Evolutionary conservation across 2,329 filamentous ascomycete species (phyloP).

Genomic region (Neofusicoccum parvum): DNA sequence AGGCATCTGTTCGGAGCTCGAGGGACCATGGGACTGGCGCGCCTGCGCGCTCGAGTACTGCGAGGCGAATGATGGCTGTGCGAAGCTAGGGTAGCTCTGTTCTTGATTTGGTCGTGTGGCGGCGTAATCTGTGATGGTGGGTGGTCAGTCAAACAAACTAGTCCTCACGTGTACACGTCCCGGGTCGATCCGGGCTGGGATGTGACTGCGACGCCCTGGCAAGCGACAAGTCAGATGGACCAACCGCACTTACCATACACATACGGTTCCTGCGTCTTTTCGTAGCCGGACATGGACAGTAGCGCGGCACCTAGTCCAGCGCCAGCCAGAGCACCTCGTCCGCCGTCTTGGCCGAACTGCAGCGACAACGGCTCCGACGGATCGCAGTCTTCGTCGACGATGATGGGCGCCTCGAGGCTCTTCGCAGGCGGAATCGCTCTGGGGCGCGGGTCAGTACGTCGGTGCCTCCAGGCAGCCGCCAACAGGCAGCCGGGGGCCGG

Average conservation of each 20-base stretch:
- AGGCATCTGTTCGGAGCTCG: conserved; percentile 45
- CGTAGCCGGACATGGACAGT: conserved; percentile 80
- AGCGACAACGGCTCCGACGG: conserved; percentile 29
- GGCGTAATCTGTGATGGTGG: conserved; percentile 57
- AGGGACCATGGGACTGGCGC: conserved; percentile 52
- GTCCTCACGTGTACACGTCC: conserved; percentile 40
- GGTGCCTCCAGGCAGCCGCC: conserved; percentile 1
- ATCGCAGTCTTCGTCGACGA: conserved; percentile 31
- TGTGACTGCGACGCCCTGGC: conserved; percentile 31
- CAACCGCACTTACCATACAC: conserved; percentile 72
- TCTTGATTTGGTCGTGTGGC: conserved; percentile 63
- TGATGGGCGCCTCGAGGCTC: conserved; percentile 31
- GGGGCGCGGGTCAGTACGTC: background rate
- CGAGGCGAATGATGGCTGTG: conserved; percentile 52
- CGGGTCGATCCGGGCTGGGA: conserved; percentile 38
- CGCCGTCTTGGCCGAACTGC: conserved; percentile 36
- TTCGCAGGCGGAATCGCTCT: conserved; percentile 34
- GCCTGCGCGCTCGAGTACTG: conserved; percentile 54
- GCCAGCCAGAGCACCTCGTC: conserved; percentile 55
- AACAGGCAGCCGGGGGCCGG: background rate
- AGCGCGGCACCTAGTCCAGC: conserved; percentile 46
- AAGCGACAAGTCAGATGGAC: conserved; percentile 41
- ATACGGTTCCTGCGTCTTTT: conserved; percentile 73
- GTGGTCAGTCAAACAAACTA: conserved; percentile 47
- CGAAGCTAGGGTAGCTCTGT: conserved; percentile 51